These are phyloP conservation scores for Esteya vermicola DNA, from an alignment of 2,329 filamentous ascomycete genomes.

Conservation along the genomic window DNA sequence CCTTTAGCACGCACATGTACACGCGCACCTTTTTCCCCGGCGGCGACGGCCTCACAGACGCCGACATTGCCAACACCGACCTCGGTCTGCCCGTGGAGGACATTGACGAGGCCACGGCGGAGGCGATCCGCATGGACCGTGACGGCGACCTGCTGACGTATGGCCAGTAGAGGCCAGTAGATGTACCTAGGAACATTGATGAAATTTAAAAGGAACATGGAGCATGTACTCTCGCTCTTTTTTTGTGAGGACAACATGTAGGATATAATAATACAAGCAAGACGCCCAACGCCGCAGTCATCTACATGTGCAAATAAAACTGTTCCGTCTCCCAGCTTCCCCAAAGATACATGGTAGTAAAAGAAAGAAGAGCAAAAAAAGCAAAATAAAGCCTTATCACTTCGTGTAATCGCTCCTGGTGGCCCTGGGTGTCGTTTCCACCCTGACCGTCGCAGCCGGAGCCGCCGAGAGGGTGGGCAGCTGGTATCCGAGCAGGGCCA, in stretches of 20 bases:
- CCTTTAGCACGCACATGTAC: conserved; percentile 38
- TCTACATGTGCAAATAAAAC: too few species aligned
- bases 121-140: conserved; percentile 29
- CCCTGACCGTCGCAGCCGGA: not conserved
- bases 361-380: too few species aligned
- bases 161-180: not conserved
- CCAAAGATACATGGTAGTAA: too few species aligned
- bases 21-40: conserved; percentile 35
- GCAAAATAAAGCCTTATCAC: not conserved
- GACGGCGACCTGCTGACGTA: not conserved
- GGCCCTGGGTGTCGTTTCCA: not conserved
- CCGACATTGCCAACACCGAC: conserved; percentile 30
- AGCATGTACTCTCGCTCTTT: too few species aligned
- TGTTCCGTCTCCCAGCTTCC: too few species aligned
- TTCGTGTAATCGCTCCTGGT: not conserved
- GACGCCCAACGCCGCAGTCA: too few species aligned
- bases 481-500: conserved; percentile 2
- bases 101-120: conserved; percentile 39
- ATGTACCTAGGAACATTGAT: not conserved
- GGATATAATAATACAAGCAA: too few species aligned
- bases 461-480: not conserved
- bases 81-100: conserved; percentile 45
- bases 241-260: too few species aligned
- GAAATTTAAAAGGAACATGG: too few species aligned
- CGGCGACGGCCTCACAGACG: conserved; percentile 26